Conservation (phyloP, 179 eudicot genomes). For the Dionaea muscipula region DNA sequence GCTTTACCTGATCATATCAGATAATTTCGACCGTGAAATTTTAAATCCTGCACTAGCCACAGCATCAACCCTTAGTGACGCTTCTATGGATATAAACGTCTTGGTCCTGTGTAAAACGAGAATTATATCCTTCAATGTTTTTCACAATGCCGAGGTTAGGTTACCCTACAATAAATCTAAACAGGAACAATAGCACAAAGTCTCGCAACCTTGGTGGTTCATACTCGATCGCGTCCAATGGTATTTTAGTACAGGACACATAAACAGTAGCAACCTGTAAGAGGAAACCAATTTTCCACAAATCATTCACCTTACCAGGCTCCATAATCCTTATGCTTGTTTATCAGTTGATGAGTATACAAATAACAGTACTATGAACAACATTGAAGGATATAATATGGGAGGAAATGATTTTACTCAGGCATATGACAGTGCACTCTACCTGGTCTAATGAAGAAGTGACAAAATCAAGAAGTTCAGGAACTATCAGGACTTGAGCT, state of each 20-base stretch:
- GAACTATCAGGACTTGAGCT: constrained; percentile 81
- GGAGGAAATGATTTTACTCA: not conserved
- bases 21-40: constrained; percentile 78
- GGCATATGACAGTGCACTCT: not conserved
- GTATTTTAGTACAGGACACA: constrained; percentile 60
- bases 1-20: constrained; percentile 60
- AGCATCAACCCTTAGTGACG: constrained; percentile 79
- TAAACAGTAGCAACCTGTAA: constrained; percentile 78
- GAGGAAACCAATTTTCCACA: constrained; percentile 11
- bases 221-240: constrained; percentile 65
- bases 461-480: constrained; percentile 76
- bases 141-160: not conserved
- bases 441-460: constrained; percentile 72
- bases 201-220: constrained; percentile 63
- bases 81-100: constrained; percentile 63
- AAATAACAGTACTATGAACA: not conserved
- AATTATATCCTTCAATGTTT: constrained; percentile 1
- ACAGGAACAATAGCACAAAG: not conserved
- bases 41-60: constrained; percentile 93
- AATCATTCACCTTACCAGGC: not conserved
- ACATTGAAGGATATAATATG: no score
- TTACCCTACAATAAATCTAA: not conserved
- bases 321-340: not conserved
- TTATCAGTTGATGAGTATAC: not conserved
- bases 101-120: constrained; percentile 42